A percentile compares a stretch with the other conserved stretches of the same genome.
Conservation (phyloP, 192 early-diverging fungal genomes). For the Helicostylum pulchrum region DNA sequence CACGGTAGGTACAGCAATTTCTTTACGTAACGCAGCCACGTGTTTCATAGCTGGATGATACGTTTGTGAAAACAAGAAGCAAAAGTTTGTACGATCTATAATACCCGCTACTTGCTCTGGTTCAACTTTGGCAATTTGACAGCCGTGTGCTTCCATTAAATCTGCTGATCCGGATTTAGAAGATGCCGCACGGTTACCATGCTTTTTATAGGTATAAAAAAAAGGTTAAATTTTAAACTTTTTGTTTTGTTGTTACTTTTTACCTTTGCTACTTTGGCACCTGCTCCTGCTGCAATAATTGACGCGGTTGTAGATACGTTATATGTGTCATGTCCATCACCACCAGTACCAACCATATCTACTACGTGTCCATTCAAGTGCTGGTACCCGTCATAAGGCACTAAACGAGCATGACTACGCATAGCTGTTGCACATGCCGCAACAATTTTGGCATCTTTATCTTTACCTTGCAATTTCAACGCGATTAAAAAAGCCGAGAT, state of each 20-base stretch:
- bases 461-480: conserved; percentile 67
- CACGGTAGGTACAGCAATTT: conserved; percentile 89
- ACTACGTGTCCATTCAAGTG: conserved; percentile 52
- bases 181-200: conserved; percentile 91
- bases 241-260: neutral
- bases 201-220: no score
- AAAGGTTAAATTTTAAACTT: neutral
- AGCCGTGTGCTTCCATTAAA: conserved; percentile 83
- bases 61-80: conserved; percentile 89
- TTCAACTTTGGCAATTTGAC: conserved; percentile 61
- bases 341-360: conserved; percentile 98
- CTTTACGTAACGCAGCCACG: conserved; percentile 68
- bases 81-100: conserved; percentile 66
- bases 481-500: conserved; percentile 84
- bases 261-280: conserved; percentile 87
- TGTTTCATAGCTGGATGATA: conserved; percentile 91
- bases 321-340: conserved; percentile 96
- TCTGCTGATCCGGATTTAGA: conserved; percentile 93
- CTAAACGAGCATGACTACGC: conserved; percentile 61
- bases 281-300: conserved; percentile 90
- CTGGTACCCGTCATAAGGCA: conserved; percentile 48
- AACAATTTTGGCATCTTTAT: conserved; percentile 71
- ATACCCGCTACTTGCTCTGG: conserved; percentile 66
- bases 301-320: conserved; percentile 93
- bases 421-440: conserved; percentile 76